Percentiles rank a stretch among this genome's conserved stretches.
Evolutionary conservation across 768 basidiomycete genomes (phyloP).

Genomic region (Trichaptum fuscoviolaceum): DNA sequence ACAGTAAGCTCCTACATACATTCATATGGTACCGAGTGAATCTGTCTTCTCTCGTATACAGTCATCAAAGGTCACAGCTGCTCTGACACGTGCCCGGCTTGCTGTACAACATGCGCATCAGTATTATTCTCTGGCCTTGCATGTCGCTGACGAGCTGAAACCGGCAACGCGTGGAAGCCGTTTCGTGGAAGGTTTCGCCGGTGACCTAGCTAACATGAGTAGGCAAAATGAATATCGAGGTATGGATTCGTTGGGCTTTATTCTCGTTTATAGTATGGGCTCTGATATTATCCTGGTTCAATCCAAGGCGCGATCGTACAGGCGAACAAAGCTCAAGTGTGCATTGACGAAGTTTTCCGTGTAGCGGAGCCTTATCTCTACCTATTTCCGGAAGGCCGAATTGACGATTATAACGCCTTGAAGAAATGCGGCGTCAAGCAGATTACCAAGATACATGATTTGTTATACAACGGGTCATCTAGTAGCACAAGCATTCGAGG

Average conservation of each 20-base stretch:
- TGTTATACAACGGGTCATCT: neutral
- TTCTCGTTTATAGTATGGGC: neutral
- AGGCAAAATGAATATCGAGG: conserved; percentile 2
- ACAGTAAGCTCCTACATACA: neutral
- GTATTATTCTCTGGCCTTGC: neutral
- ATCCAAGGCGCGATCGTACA: neutral
- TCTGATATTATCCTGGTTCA: neutral
- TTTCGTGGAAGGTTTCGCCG: neutral
- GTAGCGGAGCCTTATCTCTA: neutral
- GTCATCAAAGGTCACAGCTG: neutral
- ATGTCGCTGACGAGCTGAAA: neutral
- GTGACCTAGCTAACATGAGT: neutral
- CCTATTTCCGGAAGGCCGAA: neutral
- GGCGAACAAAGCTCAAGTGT: neutral
- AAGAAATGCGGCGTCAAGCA: neutral
- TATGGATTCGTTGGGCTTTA: neutral
- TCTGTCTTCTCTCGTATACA: neutral
- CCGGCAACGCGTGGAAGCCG: neutral
- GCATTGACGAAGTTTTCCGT: conserved; percentile 1
- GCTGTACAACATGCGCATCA: conserved; percentile 3
- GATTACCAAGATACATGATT: neutral
- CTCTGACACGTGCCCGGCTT: neutral
- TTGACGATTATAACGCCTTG: conserved; percentile 1
- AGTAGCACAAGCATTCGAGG: neutral
- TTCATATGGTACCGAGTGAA: neutral